Percentiles rank a stretch among this genome's conserved stretches.
These are phyloP conservation scores for Russula sp. DNA, from an alignment of 768 basidiomycete genomes.

Conservation along the genomic window DNA sequence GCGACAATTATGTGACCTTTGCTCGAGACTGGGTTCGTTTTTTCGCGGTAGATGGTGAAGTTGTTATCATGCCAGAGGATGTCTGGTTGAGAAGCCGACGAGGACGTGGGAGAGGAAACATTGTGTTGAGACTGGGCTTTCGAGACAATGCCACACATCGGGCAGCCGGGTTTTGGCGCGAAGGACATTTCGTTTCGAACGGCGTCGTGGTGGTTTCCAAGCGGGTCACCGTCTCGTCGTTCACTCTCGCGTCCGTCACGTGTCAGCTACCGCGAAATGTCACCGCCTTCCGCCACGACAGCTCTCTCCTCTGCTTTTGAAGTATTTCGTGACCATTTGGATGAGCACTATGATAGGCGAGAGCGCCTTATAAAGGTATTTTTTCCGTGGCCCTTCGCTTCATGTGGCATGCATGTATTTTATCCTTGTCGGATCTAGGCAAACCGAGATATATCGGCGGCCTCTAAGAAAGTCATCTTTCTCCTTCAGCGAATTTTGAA, in stretches of 20 bases:
- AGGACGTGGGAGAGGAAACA: slow-evolving; percentile 38
- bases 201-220: not conserved
- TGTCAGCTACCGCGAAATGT: not conserved
- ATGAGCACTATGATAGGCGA: slow-evolving; percentile 78
- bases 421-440: slow-evolving; percentile 35
- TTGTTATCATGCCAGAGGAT: slow-evolving; percentile 72
- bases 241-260: not conserved
- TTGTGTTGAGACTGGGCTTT: slow-evolving; percentile 39
- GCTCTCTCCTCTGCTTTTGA: slow-evolving; percentile 40
- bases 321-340: slow-evolving; percentile 61
- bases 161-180: slow-evolving; percentile 59
- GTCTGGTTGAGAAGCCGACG: slow-evolving; percentile 43
- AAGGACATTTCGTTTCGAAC: slow-evolving; percentile 39
- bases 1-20: slow-evolving; percentile 65
- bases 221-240: not conserved
- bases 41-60: slow-evolving; percentile 69
- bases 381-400: not conserved
- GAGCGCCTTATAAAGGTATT: slow-evolving; percentile 86
- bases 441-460: slow-evolving; percentile 81
- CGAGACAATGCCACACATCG: slow-evolving; percentile 68
- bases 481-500: slow-evolving; percentile 71
- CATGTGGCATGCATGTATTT: not conserved
- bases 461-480: slow-evolving; percentile 93
- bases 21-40: slow-evolving; percentile 61
- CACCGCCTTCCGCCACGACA: slow-evolving; percentile 7